Base-by-base conservation (phyloP, 2,329 filamentous ascomycete genomes). In the Exserohilum rostratum region DNA sequence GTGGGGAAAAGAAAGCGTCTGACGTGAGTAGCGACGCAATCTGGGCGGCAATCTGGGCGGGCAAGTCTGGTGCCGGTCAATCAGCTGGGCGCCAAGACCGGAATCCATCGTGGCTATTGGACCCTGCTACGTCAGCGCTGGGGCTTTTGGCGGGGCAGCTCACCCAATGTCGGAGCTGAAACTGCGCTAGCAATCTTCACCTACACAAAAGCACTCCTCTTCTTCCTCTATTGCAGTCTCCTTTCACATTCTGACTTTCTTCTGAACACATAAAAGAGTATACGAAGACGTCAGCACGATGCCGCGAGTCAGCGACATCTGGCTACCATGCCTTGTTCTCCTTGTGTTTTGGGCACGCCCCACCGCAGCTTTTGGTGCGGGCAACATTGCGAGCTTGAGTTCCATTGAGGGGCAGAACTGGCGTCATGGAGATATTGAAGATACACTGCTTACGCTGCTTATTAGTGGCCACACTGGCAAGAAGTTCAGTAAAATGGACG, bases 401-500 rank as follows among this genome's bases (percentile, higher is more conserved):
- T 88, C 87, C 72, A 83, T 96, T 48, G 90, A 95, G 75, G 91
- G 91, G 62, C 83, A 90, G 73, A 96, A 96, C 75, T 96, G 77
- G 77, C 75, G 77, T 50, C 77, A 79, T 75, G 78, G 78, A 69
- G 93, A 97, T 76, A 96, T 97, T 69, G 93, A 96, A 80, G 93
- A 97, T 80, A 88, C 89, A 30, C 86, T 96, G 50, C 85, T 96
- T 55, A 87, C 85, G 56, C 81, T 96, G 25, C 77, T 87, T 42
- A 85, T 89, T 72, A 85, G 87, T 38, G 82, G 83, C 56, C 82
- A 83, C 35, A 81, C 83, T 33, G 86, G 85, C 60, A 92, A 93
- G 80, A 96, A 93, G 70, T 96, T 96, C 78, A 86, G 85, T 80
- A 95, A 95, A 79, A 85, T 96, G 69, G 89, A 88, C 71, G 90